Conservation (phyloP, 148 eudicot species). For the Selenicereus undatus region DNA sequence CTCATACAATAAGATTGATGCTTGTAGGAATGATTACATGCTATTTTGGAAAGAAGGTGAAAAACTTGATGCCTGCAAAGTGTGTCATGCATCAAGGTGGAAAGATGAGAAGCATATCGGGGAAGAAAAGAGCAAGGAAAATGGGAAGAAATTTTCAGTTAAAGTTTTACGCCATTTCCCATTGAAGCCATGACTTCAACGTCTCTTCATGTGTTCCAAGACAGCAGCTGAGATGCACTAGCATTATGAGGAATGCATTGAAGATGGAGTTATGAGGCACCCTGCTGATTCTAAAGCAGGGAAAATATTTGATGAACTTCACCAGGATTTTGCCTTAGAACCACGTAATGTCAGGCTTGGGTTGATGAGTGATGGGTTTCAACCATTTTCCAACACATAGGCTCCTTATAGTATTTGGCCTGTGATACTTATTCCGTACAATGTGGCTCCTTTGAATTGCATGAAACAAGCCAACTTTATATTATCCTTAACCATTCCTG, state of each 20-base stretch:
- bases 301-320: background rate
- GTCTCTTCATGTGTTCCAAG: background rate
- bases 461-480: background rate
- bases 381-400: background rate
- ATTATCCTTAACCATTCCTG: background rate
- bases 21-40: slow-evolving; percentile 8
- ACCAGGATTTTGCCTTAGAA: background rate
- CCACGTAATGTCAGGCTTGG: background rate
- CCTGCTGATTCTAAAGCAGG: background rate
- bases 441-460: background rate
- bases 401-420: background rate
- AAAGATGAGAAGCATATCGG: background rate
- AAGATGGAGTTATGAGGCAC: background rate
- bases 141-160: background rate
- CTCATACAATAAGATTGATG: background rate
- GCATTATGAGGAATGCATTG: background rate
- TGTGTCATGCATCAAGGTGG: background rate
- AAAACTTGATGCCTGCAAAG: background rate
- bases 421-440: background rate
- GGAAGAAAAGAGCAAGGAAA: background rate
- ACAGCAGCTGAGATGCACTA: background rate
- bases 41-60: background rate
- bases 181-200: background rate
- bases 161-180: background rate
- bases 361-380: background rate